Base-by-base conservation (phyloP, 805 yeast species). In the Monosporozyma aquatica region DNA sequence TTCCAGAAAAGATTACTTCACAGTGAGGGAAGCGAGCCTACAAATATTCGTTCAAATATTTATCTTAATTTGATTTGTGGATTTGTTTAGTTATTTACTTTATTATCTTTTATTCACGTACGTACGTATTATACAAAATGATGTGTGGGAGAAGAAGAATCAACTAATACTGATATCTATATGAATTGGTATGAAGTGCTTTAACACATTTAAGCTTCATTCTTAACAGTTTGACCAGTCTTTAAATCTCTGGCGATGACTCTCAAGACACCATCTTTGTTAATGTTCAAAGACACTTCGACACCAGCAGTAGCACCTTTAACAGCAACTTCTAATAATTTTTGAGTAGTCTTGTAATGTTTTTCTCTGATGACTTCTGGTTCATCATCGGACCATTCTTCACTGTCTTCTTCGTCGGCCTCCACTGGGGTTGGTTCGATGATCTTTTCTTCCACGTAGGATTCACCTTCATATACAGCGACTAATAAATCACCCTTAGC, bases 321-420 rank as follows among this genome's bases (percentile, higher is more conserved):
- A 47, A 89, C 70, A 40, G 81, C 82, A 52, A 87, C 69, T 60
- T 84, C 85, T 50, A 87, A 95, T 55, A 92, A 72, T 55, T 77
- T 74, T 41, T 76, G 72, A 50, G 87, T 86, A 49, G 87, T 76
- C 58, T 75, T 75, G 70, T 78, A 79, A 37, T 78, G 79, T 50
- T 82, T 82, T 68, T 78, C 84, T 66, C 78, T 81, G 50, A 77
- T 68, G 59, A 86, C 72, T 66, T 89, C 96, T 51, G 95, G 96
- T 70, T 89, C 97, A 51, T 85, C 95, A 47, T 71, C 75, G 28
- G 70, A 66, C 66, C 72, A 69, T 56, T 70, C 74, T 53, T 68
- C 72, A 42, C 69, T 74, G 35, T 69, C 73, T 27, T 70, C 75
- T 21, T 65, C 62, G 50, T 70, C 80, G 27, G 69, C 75, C 40